Conservation (phyloP, 306 rosid genomes). For the Cucurbita maxima region DNA sequence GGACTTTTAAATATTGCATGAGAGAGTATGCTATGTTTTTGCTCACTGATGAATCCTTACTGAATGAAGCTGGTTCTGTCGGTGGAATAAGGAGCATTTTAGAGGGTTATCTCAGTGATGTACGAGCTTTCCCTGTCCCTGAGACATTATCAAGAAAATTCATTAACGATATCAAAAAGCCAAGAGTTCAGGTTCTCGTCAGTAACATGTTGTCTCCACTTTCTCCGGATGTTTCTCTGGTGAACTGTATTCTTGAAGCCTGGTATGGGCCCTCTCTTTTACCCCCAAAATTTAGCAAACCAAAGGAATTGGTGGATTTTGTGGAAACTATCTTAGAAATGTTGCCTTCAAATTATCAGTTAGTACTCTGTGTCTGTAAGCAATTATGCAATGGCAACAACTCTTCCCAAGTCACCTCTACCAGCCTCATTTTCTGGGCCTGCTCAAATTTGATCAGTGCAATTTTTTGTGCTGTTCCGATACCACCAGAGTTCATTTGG, state of each 20-base stretch:
- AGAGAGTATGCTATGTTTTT: conserved; percentile 50
- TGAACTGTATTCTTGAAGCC: conserved; percentile 53
- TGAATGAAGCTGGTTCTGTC: conserved; percentile 29
- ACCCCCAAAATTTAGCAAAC: conserved; percentile 34
- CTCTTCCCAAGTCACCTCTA: conserved; percentile 22
- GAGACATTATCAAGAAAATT: conserved; percentile 52
- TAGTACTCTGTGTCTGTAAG: conserved; percentile 57
- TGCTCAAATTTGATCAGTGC: conserved; percentile 58
- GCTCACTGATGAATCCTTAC: conserved; percentile 37
- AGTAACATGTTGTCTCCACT: conserved; percentile 37
- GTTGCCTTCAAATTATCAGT: conserved; percentile 55
- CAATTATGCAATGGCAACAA: conserved; percentile 22
- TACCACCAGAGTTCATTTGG: conserved; percentile 77
- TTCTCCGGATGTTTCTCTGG: conserved; percentile 44
- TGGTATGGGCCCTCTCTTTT: conserved; percentile 73
- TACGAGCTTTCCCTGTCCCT: conserved; percentile 21
- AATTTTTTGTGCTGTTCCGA: conserved; percentile 52
- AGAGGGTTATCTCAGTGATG: conserved; percentile 33
- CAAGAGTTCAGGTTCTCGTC: conserved; percentile 54
- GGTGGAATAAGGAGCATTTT: conserved; percentile 43
- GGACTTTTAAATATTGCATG: conserved; percentile 35
- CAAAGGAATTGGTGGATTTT: conserved; percentile 67
- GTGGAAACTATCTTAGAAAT: conserved; percentile 63
- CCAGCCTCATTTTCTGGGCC: conserved; percentile 71
- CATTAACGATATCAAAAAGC: conserved; percentile 46